Evolutionary conservation across 805 yeast genomes (phyloP).

Genomic region (Starmera amethionina): DNA sequence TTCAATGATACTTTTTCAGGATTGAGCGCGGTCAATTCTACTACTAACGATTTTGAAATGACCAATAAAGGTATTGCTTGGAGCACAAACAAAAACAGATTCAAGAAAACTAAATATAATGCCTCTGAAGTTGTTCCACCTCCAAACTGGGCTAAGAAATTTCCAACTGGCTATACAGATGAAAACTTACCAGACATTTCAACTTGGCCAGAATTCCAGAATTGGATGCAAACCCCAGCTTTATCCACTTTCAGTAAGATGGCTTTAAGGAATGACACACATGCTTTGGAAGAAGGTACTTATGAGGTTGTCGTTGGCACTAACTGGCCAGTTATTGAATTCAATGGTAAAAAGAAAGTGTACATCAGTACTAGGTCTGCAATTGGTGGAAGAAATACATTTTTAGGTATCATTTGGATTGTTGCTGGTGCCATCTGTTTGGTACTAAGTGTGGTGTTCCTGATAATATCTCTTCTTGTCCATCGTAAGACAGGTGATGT

Average conservation of each 20-base stretch:
- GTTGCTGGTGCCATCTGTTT: slow-evolving; percentile 67
- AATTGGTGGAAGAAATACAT: slow-evolving; percentile 68
- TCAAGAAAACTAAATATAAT: slow-evolving; percentile 52
- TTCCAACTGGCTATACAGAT: slow-evolving; percentile 65
- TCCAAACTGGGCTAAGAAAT: slow-evolving; percentile 68
- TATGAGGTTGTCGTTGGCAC: slow-evolving; percentile 60
- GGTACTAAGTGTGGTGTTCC: slow-evolving; percentile 40
- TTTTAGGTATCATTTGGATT: slow-evolving; percentile 66
- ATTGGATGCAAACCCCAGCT: slow-evolving; percentile 84
- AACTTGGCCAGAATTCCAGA: slow-evolving; percentile 62
- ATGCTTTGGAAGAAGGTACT: slow-evolving; percentile 42
- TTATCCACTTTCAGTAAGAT: slow-evolving; percentile 58
- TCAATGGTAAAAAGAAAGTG: slow-evolving; percentile 56
- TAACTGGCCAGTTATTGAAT: slow-evolving; percentile 71
- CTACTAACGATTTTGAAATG: slow-evolving; percentile 33
- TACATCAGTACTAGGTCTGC: slow-evolving; percentile 62
- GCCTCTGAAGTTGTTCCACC: slow-evolving; percentile 66
- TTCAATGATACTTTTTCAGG: slow-evolving; percentile 66
- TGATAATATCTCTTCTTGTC: slow-evolving; percentile 44
- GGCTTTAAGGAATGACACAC: slow-evolving; percentile 52
- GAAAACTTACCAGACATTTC: slow-evolving; percentile 61
- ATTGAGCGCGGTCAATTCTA: slow-evolving; percentile 25
- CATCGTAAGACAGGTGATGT: slow-evolving; percentile 70
- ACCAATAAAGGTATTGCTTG: slow-evolving; percentile 56
- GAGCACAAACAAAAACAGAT: slow-evolving; percentile 56